Evolutionary conservation across 192 early-diverging fungal species (phyloP), one percentile per base, ranked within the genome.

Genomic region (Podila epicladia): DNA sequence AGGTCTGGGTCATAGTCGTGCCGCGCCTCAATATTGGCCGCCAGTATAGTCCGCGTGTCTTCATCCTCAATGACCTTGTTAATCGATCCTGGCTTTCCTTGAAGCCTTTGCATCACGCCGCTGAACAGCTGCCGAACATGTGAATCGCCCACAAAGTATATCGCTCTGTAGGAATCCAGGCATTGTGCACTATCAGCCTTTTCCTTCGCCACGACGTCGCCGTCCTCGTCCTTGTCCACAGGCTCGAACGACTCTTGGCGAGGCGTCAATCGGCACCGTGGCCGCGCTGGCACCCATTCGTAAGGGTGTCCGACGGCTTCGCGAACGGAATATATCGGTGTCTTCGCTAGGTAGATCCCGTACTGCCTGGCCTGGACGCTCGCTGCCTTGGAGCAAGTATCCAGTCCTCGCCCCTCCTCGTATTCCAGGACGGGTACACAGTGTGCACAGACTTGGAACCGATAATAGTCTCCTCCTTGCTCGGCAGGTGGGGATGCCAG

Each of bases 281-380:
- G 74, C n/a, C 74, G 59, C 1, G 53, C 74, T 37, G 74, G 74
- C 17, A 75, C 66, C 74, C 74, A 75, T n/a, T 75, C 49, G 22
- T 75, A 75, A 28, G 65, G 67, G 22, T 75, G 74, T 24, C 66
- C 49, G 13, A 69, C 24, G 6, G 74, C 74, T 32, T 75, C 60
- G 5, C 51, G 53, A 9, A 69, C 55, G 1, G 74, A 75, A 22
- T 65, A 26, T 4, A 75, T 64, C 5, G 74, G 65, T 5, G 45
- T 5, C n/a, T 37, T 50, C 26, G 74, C 67, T 7, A 26, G 50
- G 26, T 75, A 75, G 17, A 58, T 75, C 13, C 74, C 74, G 24
- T 75, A 69, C 49, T 75, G 74, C 12, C 55, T 60, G 31, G 74
- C 67, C 26, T 75, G 74, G 19, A 9, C 4, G 11, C 1, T 58